A percentile compares a stretch with the other conserved stretches of the same genome.
phyloP scores from a whole-genome alignment of 345 rosid genomes.

The Ceriops decandra region DNA sequence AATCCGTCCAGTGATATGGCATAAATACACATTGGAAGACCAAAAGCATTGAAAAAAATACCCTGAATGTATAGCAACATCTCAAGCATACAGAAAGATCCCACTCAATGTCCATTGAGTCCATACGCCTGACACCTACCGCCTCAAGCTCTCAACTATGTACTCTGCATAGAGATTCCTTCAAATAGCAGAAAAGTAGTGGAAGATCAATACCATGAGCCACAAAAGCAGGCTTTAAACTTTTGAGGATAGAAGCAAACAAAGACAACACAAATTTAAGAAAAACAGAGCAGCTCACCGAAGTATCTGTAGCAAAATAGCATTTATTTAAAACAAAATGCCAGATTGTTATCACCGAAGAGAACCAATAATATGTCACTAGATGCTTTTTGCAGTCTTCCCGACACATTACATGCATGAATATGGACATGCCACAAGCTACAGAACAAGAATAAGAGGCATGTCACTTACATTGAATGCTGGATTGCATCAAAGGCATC shows the following conservation, averaged over 20 bases:
- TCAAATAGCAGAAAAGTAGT: not conserved
- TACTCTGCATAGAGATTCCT: slow-evolving; percentile 34
- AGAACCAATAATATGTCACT: not conserved
- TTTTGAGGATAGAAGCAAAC: too few relatives aligned
- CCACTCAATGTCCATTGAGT: not conserved
- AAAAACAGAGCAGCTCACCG: too few relatives aligned
- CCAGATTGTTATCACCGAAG: too few relatives aligned
- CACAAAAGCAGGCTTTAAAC: not conserved
- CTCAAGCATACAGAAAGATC: not conserved
- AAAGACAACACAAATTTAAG: not conserved
- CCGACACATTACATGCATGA: too few relatives aligned
- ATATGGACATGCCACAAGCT: not conserved
- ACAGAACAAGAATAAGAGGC: not conserved
- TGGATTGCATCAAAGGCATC: slow-evolving; percentile 29
- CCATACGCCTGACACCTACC: slow-evolving; percentile 9
- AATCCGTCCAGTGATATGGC: not conserved
- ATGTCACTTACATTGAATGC: slow-evolving; percentile 25
- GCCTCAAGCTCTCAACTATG: slow-evolving; percentile 30
- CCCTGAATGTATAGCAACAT: slow-evolving; percentile 13
- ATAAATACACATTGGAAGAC: not conserved
- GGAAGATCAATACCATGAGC: not conserved
- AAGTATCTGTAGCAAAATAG: too few relatives aligned
- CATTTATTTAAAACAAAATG: too few relatives aligned
- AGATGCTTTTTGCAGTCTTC: not conserved
- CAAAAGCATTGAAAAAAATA: not conserved